Base-by-base conservation (phyloP, 1,284 basidiomycete genomes). In the Malassezia nana region DNA sequence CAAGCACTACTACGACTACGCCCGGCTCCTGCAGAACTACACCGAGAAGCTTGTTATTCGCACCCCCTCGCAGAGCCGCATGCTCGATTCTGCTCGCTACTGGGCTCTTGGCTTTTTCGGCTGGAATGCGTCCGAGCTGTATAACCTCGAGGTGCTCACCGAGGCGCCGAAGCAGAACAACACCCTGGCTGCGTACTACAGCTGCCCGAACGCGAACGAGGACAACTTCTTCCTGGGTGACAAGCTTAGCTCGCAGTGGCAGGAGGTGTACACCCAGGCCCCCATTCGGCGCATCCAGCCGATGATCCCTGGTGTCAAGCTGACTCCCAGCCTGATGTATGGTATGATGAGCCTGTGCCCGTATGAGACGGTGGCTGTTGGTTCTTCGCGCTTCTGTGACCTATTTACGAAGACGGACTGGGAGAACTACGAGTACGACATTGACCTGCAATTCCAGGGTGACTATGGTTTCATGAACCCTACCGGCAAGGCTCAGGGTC, bases 401-500 rank as follows among this genome's bases (percentile, higher is more conserved):
- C 78, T 94, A 0, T 94, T 94, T 76, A 89, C 86, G 0, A 79
- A 85, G 68, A 83, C 86, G 41, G 89, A 94, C 74, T 89, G 88
- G 84, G 80, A 84, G 63, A 86, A 86, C 8, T 91, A 88, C 40
- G 62, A 68, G 50, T 68, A 67, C 71, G 81, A 87, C 69, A 87
- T 90, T 52, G 62, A 64, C 24, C 54, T 70, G 4, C 57, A 65
- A 46, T 66, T 63, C 50, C 48, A 49, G 16, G 66, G 69, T 24
- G 81, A 83, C 67, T 85, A 84, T 9, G 85, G 83, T 0, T 86
- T 84, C 67, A 87, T 87, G 16, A 84, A 83, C 1, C 87, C 89
- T 0, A 80, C 86, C 16, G 81, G 81, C 1, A 82, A 83, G 5
- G 83, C 84, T 3, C 85, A 87, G 67, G 90, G 90, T 32, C 79